Evolutionary conservation across 192 early-diverging fungal species (phyloP).

Genomic region (Backusella luteola): DNA sequence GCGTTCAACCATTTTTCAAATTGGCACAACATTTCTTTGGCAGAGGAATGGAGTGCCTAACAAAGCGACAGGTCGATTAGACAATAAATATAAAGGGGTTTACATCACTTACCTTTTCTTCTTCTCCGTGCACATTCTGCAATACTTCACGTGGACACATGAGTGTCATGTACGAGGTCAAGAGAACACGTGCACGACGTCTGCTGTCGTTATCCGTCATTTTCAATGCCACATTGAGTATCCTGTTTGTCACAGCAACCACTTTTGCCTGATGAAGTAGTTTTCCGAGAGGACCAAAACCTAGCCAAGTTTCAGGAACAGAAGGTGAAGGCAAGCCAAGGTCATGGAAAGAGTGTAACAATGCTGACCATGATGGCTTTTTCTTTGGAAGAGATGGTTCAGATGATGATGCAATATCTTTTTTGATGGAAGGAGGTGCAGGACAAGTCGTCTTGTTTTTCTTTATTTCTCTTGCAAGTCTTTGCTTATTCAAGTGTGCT

Average conservation of each 20-base stretch:
- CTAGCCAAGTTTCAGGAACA: slow-evolving; percentile 11
- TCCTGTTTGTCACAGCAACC: slow-evolving; percentile 36
- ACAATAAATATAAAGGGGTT: background rate
- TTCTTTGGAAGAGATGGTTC: background rate
- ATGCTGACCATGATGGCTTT: background rate
- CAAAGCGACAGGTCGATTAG: background rate
- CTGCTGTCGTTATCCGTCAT: slow-evolving; percentile 45
- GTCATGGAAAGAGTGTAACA: slow-evolving; percentile 9
- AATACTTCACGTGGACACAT: slow-evolving; percentile 64
- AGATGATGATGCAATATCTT: slow-evolving; percentile 5
- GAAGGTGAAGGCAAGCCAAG: slow-evolving; percentile 13
- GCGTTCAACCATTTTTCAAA: slow-evolving; percentile 38
- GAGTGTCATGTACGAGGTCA: slow-evolving; percentile 73
- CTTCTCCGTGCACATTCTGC: slow-evolving; percentile 42
- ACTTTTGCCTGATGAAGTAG: slow-evolving; percentile 34
- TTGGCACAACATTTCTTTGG: slow-evolving; percentile 28
- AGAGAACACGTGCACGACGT: slow-evolving; percentile 56
- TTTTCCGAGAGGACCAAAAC: slow-evolving; percentile 33
- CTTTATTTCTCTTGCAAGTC: background rate
- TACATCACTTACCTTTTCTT: slow-evolving; percentile 51
- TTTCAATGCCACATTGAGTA: slow-evolving; percentile 36
- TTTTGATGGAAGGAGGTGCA: background rate
- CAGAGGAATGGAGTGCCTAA: slow-evolving; percentile 32
- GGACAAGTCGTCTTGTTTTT: background rate
- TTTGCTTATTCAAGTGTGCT: slow-evolving; percentile 10